Base-by-base conservation (phyloP, 139 green algal species). In the Chlamydomonas asymmetrica region DNA sequence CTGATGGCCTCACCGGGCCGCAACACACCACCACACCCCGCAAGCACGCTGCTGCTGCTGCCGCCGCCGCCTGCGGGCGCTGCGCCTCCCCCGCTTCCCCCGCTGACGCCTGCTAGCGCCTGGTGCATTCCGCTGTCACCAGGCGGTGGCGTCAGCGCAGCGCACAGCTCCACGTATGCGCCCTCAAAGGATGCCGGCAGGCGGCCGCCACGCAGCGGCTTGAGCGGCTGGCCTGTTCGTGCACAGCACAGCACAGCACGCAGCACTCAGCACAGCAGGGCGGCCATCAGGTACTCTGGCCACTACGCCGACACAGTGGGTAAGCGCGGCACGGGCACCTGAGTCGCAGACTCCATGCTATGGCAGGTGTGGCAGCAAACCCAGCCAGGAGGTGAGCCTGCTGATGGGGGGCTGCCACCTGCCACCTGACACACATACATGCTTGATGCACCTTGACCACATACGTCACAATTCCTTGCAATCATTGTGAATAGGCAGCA, bases 131-230 rank as follows among this genome's bases (percentile, higher is more conserved):
- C n/a, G n/a, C n/a, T n/a, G n/a, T n/a, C n/a, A n/a, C n/a, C n/a
- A n/a, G n/a, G n/a, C n/a, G n/a, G n/a, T n/a, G n/a, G n/a, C n/a
- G n/a, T n/a, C n/a, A n/a, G n/a, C n/a, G n/a, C n/a, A n/a, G n/a
- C 22, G 16, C 23, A n/a, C 5, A 63, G 16, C 41, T 78, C 39
- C 39, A 78, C 43, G n/a, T 68, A 39, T 34, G 40, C 71, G 7
- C 71, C 78, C 56, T 66, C 52, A 22, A 78, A 74, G 34, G 63
- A 76, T 1, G 78, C 78, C 1, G 50, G 50, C 43, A 79, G 39
- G 5, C 37, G 39, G 25, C 71, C 73, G 3, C 48, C 35, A 9
- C 66, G 73, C 66, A 84, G 67, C 6, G 79, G 73, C 73, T 79
- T 79, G 1, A 84, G 40, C n/a, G 66, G 49, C 52, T 40, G 41